Conservation (phyloP, 2,329 filamentous ascomycete genomes). For the Ceratocystis cubensis region DNA sequence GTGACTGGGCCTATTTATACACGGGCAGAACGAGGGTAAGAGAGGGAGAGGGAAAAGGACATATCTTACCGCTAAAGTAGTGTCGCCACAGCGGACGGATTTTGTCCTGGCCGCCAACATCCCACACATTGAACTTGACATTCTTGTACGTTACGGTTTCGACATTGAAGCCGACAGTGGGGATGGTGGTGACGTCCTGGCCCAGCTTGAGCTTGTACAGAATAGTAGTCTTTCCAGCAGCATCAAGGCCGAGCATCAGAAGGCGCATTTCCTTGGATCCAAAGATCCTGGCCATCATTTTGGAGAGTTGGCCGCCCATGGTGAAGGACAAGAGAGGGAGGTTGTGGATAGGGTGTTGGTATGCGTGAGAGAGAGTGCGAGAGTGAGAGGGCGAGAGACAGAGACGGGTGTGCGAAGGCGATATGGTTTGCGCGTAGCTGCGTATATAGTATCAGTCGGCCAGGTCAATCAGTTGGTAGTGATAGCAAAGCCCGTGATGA, state of each 20-base stretch:
- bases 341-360: too few relatives aligned
- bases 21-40: too few relatives aligned
- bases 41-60: too few relatives aligned
- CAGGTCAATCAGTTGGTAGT: neutral
- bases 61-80: constrained; percentile 66
- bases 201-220: constrained; percentile 98
- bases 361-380: neutral
- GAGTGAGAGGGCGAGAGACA: neutral
- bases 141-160: constrained; percentile 99
- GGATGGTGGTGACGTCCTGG: constrained; percentile 96
- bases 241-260: constrained; percentile 94
- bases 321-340: constrained; percentile 26
- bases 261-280: constrained; percentile 98
- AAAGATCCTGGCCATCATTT: constrained; percentile 97
- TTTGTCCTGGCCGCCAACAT: constrained; percentile 98
- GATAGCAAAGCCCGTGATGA: neutral
- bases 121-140: constrained; percentile 98
- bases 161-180: constrained; percentile 98
- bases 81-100: constrained; percentile 94
- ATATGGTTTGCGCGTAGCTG: neutral
- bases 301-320: constrained; percentile 90
- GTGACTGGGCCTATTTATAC: constrained; percentile 7
- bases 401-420: neutral
- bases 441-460: neutral
- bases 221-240: constrained; percentile 97